Conservation (phyloP, 2,329 filamentous ascomycete genomes). For the Xylaria sp. region DNA sequence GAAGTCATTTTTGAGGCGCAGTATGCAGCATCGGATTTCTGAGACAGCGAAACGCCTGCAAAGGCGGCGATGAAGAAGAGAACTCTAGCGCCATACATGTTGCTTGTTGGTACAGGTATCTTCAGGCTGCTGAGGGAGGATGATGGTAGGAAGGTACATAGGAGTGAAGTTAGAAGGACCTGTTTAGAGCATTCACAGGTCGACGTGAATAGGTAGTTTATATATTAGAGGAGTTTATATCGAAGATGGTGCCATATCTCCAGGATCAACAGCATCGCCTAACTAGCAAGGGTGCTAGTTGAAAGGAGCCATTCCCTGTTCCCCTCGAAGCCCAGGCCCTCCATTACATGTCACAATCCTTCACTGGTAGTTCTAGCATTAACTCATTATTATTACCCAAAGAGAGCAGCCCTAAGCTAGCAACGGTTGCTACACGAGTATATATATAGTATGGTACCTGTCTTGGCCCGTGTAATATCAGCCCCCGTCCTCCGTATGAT, state of each 20-base stretch:
- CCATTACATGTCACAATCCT: neutral
- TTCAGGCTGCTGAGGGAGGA: neutral
- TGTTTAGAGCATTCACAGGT: neutral
- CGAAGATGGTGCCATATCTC: neutral
- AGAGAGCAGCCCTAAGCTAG: neutral
- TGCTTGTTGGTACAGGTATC: constrained; percentile 11
- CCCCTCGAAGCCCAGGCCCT: neutral
- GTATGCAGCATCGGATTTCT: constrained; percentile 22
- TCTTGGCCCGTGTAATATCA: neutral
- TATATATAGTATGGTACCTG: constrained; percentile 8
- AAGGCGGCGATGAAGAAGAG: constrained; percentile 18
- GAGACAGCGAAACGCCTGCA: constrained; percentile 22
- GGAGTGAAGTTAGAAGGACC: neutral
- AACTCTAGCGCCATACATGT: constrained; percentile 16
- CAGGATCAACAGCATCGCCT: neutral
- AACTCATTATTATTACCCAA: neutral
- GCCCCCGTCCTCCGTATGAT: neutral
- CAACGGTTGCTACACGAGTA: neutral
- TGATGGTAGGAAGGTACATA: neutral
- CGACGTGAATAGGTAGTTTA: constrained; percentile 9
- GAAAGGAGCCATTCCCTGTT: constrained; percentile 7
- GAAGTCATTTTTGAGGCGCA: constrained; percentile 24
- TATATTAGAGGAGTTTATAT: constrained; percentile 13
- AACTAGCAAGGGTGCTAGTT: constrained; percentile 7
- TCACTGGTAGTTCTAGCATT: neutral